Base-by-base conservation (phyloP, 1,139 yeast genomes). In the Kazachstania sp. region DNA sequence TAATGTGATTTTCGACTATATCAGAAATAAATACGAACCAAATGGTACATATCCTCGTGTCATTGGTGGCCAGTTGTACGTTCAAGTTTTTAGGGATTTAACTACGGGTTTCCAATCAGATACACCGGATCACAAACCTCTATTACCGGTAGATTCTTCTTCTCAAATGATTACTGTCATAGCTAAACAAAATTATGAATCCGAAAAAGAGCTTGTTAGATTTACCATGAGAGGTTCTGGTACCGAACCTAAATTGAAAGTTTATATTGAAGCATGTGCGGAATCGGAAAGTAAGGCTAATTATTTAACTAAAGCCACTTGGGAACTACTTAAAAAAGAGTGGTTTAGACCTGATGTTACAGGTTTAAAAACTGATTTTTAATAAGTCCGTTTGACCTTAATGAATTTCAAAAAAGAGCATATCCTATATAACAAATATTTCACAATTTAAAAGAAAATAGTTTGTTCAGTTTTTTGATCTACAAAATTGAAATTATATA, bases 181-280 rank as follows among this genome's bases (percentile, higher is more conserved):
- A 13, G 63, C 60, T 3, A 58, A 58, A n/a, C 63, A 59, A 11
- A 57, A 29, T 3, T 23, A 40, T 13, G 39, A 16, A 2, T 34
- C 41, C 13, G 44, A 18, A 44, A 26, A 39, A 16, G 42, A 26
- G 12, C 45, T 48, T 1, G 79, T 87, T 1, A 70, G 95, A 39
- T 83, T 90, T 62, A 90, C 97, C 0, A 81, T 86, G 44, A 74
- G 98, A 45, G 97, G 97, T 0, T 86, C 96, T 4, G 98, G 98
- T 9, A 92, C 98, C 0, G 98, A 92, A 63, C 97, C 97, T 3
- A 92, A 92, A 61, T 71, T 92, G 52, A 92, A 92, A 65, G 86
- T 90, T 1, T 92, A 92, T 66, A 82, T 92, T 39, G 97, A 92
- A 63, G 95, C 95, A 0, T 67, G 66, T 37, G 75, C 86, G 0